These are phyloP conservation scores for Hymenoscyphus scutula DNA, from an alignment of 2,329 filamentous ascomycete species.

Conservation along the genomic window DNA sequence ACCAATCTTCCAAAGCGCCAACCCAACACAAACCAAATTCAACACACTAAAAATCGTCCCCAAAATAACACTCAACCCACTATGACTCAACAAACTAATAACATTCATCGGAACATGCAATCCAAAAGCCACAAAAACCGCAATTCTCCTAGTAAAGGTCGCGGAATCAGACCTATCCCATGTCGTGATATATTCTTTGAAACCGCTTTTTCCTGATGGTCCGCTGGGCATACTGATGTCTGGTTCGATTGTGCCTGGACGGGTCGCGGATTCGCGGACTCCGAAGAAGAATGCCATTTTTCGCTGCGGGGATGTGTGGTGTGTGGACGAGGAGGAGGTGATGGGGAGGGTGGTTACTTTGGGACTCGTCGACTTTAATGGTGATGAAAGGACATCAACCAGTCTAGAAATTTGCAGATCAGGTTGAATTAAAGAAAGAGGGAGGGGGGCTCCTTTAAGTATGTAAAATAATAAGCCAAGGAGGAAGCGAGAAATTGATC, in stretches of 20 bases:
- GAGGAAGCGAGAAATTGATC: not conserved
- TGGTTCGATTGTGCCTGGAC: slow-evolving; percentile 1
- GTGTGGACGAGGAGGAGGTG: not conserved
- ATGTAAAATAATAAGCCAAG: not conserved
- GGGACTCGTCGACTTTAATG: too few species aligned
- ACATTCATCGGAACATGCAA: slow-evolving; percentile 9
- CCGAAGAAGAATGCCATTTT: slow-evolving; percentile 2
- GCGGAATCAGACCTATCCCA: not conserved
- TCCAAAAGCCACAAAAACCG: not conserved
- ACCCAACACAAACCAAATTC: slow-evolving; percentile 13
- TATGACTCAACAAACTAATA: not conserved
- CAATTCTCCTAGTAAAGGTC: not conserved
- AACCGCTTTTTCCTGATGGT: not conserved
- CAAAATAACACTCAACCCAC: slow-evolving; percentile 1
- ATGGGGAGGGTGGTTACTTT: not conserved
- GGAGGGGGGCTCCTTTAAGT: not conserved
- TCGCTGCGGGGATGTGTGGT: too few species aligned
- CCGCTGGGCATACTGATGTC: not conserved
- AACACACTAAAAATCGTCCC: slow-evolving; percentile 8
- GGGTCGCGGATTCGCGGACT: not conserved
- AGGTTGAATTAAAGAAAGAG: not conserved
- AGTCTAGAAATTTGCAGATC: too few species aligned
- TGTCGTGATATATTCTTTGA: slow-evolving; percentile 3
- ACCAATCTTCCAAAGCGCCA: slow-evolving; percentile 13
- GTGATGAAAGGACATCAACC: too few species aligned